These are phyloP conservation scores for Yamadazyma phyllophila DNA, from an alignment of 805 yeast genomes.

Conservation along the genomic window DNA sequence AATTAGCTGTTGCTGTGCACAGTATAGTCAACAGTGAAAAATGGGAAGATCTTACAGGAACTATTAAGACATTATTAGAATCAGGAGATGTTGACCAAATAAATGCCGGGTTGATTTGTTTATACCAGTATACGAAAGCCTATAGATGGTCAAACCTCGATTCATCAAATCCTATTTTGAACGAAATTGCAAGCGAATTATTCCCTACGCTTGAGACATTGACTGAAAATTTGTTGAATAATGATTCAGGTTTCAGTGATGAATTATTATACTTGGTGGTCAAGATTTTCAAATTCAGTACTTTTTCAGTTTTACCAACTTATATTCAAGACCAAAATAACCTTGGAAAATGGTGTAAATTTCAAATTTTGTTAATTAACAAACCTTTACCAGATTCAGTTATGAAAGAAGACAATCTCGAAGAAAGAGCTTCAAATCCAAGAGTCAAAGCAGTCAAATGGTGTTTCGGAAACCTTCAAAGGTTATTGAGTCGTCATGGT, in stretches of 20 bases:
- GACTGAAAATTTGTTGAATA: constrained; percentile 25
- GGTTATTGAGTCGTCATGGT: constrained; percentile 43
- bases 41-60: constrained; percentile 38
- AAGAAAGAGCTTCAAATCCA: constrained; percentile 37
- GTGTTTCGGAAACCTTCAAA: constrained; percentile 43
- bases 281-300: constrained; percentile 41
- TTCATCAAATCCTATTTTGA: constrained; percentile 39
- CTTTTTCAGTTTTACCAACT: constrained; percentile 36
- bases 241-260: constrained; percentile 21
- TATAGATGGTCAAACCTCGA: constrained; percentile 50
- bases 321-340: constrained; percentile 35
- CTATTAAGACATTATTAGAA: constrained; percentile 37
- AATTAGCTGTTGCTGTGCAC: constrained; percentile 56
- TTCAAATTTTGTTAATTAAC: constrained; percentile 36
- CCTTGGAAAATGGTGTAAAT: constrained; percentile 42
- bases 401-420: constrained; percentile 29
- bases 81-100: constrained; percentile 37
- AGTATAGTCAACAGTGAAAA: constrained; percentile 49
- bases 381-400: constrained; percentile 37
- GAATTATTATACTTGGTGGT: constrained; percentile 40
- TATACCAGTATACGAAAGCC: constrained; percentile 39
- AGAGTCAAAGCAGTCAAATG: constrained; percentile 43
- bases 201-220: constrained; percentile 39
- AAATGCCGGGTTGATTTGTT: constrained; percentile 38
- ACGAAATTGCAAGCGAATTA: constrained; percentile 32